A percentile compares a stretch with the other conserved stretches of the same genome.
Conservation (phyloP, 2,329 filamentous ascomycete genomes). For the Calonectria henricotiae region DNA sequence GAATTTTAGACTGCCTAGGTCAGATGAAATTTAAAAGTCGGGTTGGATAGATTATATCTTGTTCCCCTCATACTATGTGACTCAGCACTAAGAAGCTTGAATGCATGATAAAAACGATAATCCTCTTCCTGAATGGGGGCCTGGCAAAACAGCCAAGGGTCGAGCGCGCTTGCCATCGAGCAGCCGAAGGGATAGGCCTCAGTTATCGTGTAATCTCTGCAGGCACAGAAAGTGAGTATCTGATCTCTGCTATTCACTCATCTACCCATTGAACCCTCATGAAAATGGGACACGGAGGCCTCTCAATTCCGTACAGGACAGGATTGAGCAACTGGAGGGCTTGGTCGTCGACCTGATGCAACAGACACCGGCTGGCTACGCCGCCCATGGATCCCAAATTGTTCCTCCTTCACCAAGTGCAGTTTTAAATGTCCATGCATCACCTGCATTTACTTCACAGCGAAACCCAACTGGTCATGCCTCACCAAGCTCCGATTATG, state of each 20-base stretch:
- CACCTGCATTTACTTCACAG: neutral
- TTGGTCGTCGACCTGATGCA: constrained; percentile 53
- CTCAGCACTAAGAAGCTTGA: no score
- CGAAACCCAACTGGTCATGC: neutral
- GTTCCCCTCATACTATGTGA: no score
- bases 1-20: no score
- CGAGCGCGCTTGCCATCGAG: constrained; percentile 21
- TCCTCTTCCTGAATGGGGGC: constrained; percentile 19
- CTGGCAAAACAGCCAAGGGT: constrained; percentile 22
- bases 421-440: neutral
- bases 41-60: no score
- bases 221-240: constrained; percentile 25
- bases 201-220: constrained; percentile 34
- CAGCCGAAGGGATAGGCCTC: constrained; percentile 27
- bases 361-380: constrained; percentile 26
- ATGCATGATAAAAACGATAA: neutral
- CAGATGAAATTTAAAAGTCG: no score
- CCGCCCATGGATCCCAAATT: neutral
- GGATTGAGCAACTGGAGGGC: constrained; percentile 49
- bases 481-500: constrained; percentile 49
- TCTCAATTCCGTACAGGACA: constrained; percentile 7
- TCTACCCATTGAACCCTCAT: neutral
- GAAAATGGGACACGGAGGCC: neutral
- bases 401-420: neutral
- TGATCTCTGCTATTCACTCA: neutral